These are phyloP conservation scores for Boechera stricta DNA, from an alignment of 345 rosid genomes.

Conservation along the genomic window DNA sequence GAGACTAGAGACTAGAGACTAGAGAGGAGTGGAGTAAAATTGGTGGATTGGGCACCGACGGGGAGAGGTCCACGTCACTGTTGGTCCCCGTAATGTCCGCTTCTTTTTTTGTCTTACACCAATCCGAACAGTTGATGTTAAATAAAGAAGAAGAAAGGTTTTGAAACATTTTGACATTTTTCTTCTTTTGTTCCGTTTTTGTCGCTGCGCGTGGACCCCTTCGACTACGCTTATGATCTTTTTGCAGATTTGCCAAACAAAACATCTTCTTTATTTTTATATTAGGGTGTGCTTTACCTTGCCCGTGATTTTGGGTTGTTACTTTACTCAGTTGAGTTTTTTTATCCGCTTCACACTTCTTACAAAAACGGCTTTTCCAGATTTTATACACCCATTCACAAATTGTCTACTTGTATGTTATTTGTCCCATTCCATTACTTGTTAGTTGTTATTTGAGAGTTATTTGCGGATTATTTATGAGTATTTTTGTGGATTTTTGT, in stretches of 20 bases:
- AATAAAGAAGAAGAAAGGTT: constrained; percentile 15
- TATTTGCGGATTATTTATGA: not conserved
- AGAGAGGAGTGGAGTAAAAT: too few relatives aligned
- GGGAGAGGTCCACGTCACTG: constrained; percentile 42
- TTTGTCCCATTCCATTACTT: constrained; percentile 4
- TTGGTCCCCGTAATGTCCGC: constrained; percentile 47
- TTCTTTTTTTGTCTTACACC: constrained; percentile 38
- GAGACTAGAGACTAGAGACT: too few relatives aligned
- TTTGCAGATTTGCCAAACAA: not conserved
- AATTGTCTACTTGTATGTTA: constrained; percentile 13
- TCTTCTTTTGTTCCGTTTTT: constrained; percentile 34
- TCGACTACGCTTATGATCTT: constrained; percentile 27
- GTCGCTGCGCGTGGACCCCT: constrained; percentile 38
- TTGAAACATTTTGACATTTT: constrained; percentile 1
- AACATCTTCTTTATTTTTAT: not conserved
- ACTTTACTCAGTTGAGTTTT: not conserved
- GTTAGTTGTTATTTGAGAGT: not conserved
- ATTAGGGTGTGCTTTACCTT: constrained; percentile 7
- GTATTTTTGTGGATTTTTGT: not conserved
- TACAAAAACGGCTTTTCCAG: not conserved
- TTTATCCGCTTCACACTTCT: not conserved
- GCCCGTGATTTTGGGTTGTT: constrained; percentile 38
- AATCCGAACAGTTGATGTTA: constrained; percentile 40
- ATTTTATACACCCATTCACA: not conserved
- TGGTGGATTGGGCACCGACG: constrained; percentile 43